These are phyloP conservation scores for Phytophthora lateralis DNA, from an alignment of 352 stramenopile genomes.

Conservation along the genomic window DNA sequence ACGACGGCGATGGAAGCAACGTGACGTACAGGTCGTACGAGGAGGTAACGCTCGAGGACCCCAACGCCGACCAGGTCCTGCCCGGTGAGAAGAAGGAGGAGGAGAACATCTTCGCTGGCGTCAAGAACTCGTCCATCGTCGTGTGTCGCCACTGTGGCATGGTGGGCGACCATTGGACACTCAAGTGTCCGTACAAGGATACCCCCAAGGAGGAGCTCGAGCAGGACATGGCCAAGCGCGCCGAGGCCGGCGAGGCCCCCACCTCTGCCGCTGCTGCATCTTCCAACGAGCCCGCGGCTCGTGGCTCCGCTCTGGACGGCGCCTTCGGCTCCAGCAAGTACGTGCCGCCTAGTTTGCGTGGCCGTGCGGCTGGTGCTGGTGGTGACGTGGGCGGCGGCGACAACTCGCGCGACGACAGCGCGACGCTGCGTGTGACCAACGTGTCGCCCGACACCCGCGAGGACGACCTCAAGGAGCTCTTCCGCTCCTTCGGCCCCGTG, in stretches of 20 bases:
- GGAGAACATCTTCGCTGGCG: conserved; percentile 85
- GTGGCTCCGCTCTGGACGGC: conserved; percentile 62
- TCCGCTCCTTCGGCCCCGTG: conserved; percentile 96
- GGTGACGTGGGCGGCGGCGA: conserved; percentile 40
- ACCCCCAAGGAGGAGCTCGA: conserved; percentile 81
- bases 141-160: conserved; percentile 91
- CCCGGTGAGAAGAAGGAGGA: conserved; percentile 90
- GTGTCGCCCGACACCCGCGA: conserved; percentile 98
- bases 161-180: conserved; percentile 90
- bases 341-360: conserved; percentile 83
- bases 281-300: conserved; percentile 34
- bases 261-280: conserved; percentile 20
- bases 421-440: conserved; percentile 98
- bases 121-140: conserved; percentile 91
- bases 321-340: conserved; percentile 89
- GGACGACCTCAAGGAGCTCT: conserved; percentile 98
- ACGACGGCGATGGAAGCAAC: conserved; percentile 80
- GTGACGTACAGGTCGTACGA: conserved; percentile 89
- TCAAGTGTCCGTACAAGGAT: conserved; percentile 93
- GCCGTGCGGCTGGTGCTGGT: conserved; percentile 43
- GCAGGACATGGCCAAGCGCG: conserved; percentile 66
- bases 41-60: conserved; percentile 82
- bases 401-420: conserved; percentile 66
- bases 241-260: conserved; percentile 36
- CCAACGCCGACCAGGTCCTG: conserved; percentile 86